Base-by-base conservation (phyloP, 306 rosid genomes). In the Castanopsis chinensis region DNA sequence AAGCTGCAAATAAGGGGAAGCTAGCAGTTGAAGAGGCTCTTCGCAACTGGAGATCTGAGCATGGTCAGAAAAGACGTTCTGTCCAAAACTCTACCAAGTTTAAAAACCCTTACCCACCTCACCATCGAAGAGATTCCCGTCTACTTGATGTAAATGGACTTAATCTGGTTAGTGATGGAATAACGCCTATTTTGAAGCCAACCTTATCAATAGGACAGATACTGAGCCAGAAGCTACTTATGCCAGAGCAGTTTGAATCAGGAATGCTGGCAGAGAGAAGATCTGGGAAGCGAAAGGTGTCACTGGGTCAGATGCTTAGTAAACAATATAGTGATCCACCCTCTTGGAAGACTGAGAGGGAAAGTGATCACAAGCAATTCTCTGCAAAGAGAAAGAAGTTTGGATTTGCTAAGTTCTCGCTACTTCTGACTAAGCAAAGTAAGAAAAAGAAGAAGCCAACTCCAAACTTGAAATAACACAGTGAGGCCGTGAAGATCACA, bases 231-330 rank as follows among this genome's bases (percentile, higher is more conserved):
- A 95, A 95, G 87, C 80, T 95, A 74, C 89, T 90, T 79, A 52
- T 82, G 27, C 92, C 97, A 0, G 94, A 83, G 4, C 88, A 91
- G 69, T 81, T 81, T 63, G 98, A 92, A 77, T 64, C 78, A 1
- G 87, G 28, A 60, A 23, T 55, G 74, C 58, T 54, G 37, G 53
- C 82, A 0, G 91, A 81, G 73, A 88, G 85, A 83, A 80, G 49
- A 71, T 83, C 90, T 0, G 88, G 64, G 69, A 91, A 83, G 84
- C 84, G 87, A 68, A 95, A 95, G 86, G 88, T 91, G 58, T 95
- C 99, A 2, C 79, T 95, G 15, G 99, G 96, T 79, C 96, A 91
- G 84, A 91, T 95, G 99, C 94, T 95, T 13, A 83, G 90, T 30
- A 93, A 86, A 51, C 92, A 89, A 79, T 88, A 80, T n/a, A 79